A percentile compares a stretch with the other conserved stretches of the same genome.
Conservation (phyloP, 176 grass and related monocot genomes). For the Echinochloa phyllopogon region DNA sequence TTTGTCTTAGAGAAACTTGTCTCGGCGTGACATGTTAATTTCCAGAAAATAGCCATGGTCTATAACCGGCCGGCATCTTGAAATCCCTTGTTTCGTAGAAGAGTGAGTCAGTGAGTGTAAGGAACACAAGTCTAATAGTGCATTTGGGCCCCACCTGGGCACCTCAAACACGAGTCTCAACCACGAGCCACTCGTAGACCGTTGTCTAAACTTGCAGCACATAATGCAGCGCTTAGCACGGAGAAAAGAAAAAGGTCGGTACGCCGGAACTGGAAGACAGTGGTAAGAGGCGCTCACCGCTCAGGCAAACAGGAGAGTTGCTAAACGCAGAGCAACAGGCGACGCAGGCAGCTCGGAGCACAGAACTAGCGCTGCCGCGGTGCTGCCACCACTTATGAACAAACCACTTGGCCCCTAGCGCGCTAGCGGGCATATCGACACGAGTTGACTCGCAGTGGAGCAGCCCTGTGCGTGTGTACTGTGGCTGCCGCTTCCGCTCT, state of each 20-base stretch:
- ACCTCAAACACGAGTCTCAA: too few relatives aligned
- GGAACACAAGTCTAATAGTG: too few relatives aligned
- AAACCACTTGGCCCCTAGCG: not conserved
- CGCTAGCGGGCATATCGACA: not conserved
- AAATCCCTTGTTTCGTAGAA: too few relatives aligned
- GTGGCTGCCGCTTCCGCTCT: not conserved
- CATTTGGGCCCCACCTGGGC: too few relatives aligned
- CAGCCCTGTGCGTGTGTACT: not conserved
- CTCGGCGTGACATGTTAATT: too few relatives aligned
- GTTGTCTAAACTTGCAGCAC: too few relatives aligned
- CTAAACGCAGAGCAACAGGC: slow-evolving; percentile 12
- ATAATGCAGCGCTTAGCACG: not conserved
- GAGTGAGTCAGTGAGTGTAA: too few relatives aligned
- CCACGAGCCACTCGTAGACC: too few relatives aligned
- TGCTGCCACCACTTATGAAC: not conserved
- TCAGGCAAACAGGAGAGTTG: not conserved
- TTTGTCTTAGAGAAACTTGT: too few relatives aligned
- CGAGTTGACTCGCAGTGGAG: slow-evolving; percentile 32
- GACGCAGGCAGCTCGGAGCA: not conserved
- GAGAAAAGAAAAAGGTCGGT: not conserved
- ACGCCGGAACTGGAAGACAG: too few relatives aligned
- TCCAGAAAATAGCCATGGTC: too few relatives aligned
- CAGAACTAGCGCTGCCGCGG: not conserved
- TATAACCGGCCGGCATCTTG: too few relatives aligned
- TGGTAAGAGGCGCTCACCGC: not conserved